Evolutionary conservation across 805 yeast genomes (phyloP), one percentile per base, ranked within the genome.

Genomic region (Schwanniomyces vanrijiae): DNA sequence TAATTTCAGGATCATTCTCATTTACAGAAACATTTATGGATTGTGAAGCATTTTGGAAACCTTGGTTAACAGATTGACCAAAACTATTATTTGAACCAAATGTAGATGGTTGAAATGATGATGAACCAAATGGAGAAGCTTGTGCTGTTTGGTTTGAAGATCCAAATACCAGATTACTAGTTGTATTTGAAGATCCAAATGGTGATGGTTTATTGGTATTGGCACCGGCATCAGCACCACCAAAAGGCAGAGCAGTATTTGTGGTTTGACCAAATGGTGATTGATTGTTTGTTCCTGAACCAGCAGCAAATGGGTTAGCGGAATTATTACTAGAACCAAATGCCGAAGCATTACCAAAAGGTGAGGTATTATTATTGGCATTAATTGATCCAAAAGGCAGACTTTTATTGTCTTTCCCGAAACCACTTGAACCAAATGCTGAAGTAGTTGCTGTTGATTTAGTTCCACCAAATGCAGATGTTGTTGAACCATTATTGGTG

Each of bases 1-100:
- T 69, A 4, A 64, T 55, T 2, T 55, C 55, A 0, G 62, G 52
- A 8, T 58, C 58, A 20, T 60, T 65, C 4, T 60, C 61, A 37
- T 14, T 43, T 3, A 35, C 19, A 14, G 46, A 5, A 6, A 26
- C 16, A 33, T 28, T 35, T 25, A 16, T 21, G 16, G 19, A 20
- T n/a, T 53, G 31, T 19, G 33, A 40, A 24, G 49, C 18, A 3
- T 39, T 35, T 16, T 43, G 44, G 16, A 48, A 50, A 10, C 39
- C 48, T 18, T 9, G 29, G 16, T 31, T 31, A 6, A 20, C 18
- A 18, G 18, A 46, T 18, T 42, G 46, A 18, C 29, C 29, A 26
- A 26, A 26, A 14, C 24, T 14, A 20, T 19, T 11, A n/a, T 37
- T 37, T 18, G 43, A 11, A 20, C 55, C 50, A 38, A 51, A 43